Evolutionary conservation across 2,329 filamentous ascomycete genomes (phyloP).

Genomic region (Stemphylium beticola): DNA sequence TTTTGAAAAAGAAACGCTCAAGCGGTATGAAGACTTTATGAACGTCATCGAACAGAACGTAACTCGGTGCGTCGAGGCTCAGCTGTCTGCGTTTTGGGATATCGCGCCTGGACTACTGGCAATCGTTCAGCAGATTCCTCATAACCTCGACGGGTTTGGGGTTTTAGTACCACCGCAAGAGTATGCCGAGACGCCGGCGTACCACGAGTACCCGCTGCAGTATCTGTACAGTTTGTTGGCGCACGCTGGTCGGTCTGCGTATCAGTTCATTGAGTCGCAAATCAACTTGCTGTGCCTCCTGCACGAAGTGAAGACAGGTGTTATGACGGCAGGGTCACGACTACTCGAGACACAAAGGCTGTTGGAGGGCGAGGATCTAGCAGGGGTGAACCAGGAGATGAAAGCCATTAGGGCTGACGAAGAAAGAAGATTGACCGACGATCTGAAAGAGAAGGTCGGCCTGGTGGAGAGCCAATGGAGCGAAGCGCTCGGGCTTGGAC

Average conservation of each 20-base stretch:
- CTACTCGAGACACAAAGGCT: conserved; percentile 69
- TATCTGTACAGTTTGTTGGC: conserved; percentile 86
- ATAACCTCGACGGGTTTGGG: conserved; percentile 64
- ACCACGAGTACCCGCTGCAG: conserved; percentile 81
- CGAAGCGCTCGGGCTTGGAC: conserved; percentile 79
- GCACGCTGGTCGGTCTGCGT: conserved; percentile 89
- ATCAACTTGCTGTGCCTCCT: conserved; percentile 87
- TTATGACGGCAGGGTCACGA: conserved; percentile 71
- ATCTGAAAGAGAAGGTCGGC: conserved; percentile 91
- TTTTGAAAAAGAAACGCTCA: conserved; percentile 74
- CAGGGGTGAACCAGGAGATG: conserved; percentile 56
- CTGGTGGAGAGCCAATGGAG: conserved; percentile 91
- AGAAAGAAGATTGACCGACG: conserved; percentile 74
- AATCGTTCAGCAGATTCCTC: conserved; percentile 80
- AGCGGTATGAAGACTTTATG: conserved; percentile 77
- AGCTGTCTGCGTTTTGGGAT: conserved; percentile 96
- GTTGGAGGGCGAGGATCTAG: conserved; percentile 47
- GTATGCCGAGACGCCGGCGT: conserved; percentile 83
- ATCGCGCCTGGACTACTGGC: conserved; percentile 83
- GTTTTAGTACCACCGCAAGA: conserved; percentile 81
- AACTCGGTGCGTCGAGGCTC: conserved; percentile 84
- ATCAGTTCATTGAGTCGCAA: conserved; percentile 96
- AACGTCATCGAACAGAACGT: conserved; percentile 84
- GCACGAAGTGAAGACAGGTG: conserved; percentile 85
- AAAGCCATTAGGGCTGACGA: conserved; percentile 68